Evolutionary conservation across 257 asterid genomes (phyloP), one percentile per base, ranked within the genome.

Genomic region (Solanum clarkiae): DNA sequence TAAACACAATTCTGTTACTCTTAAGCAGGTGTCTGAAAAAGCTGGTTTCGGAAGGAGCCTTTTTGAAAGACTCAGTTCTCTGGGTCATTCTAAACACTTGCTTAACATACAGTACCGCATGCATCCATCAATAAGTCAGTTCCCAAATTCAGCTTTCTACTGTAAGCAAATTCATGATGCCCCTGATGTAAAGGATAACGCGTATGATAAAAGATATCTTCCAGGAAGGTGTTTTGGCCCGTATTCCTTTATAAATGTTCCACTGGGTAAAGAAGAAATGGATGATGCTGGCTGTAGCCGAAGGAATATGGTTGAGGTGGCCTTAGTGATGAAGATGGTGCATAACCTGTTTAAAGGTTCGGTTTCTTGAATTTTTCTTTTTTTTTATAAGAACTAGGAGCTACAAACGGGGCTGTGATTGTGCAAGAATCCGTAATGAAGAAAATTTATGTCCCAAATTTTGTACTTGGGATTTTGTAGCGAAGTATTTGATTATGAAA

Each of bases 271-370:
- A 85, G 96, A 94, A 87, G 95, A 94, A 84, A 7, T 55, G 18
- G 93, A 89, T 82, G 91, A 85, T 55, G 84, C 74, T 54, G 89
- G 94, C 22, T 91, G 84, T 66, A 94, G 94, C 36, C 60, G 57
- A 83, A 92, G 91, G 88, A 94, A 94, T 85, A 80, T 89, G 93
- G 93, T 93, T 77, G 97, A 94, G 88, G 97, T 89, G n/a, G 97
- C 93, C 17, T 90, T 92, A 3, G 69, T 84, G 82, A 80, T 88
- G 66, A 90, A 86, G 79, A 81, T 94, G 42, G 90, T 94, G 65
- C 93, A 90, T 4, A 91, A 87, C 70, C 90, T 94, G 56, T 91
- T 56, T 80, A 89, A 85, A 88, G 95, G 98, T 92, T 63, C 16
- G 40, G 70, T 10, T 24, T 63, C 40, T 10, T 62, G 40, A 62